These are phyloP conservation scores for Amanita rimosa DNA, from an alignment of 768 basidiomycete species.

Conservation along the genomic window DNA sequence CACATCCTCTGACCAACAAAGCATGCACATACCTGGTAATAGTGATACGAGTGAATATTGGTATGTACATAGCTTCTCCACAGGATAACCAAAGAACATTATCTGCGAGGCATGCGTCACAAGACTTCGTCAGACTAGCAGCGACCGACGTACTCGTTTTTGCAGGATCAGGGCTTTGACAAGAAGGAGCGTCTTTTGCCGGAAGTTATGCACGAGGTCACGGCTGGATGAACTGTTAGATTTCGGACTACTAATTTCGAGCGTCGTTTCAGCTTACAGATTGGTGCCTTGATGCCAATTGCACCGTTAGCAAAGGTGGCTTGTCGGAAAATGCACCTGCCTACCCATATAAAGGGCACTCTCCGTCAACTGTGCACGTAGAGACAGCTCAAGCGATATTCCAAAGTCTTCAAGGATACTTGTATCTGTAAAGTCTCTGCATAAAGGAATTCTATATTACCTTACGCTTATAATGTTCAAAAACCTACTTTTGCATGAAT, in stretches of 20 bases:
- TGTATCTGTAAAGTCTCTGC: slow-evolving; percentile 78
- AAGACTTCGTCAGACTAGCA: too few relatives aligned
- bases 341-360: slow-evolving; percentile 92
- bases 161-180: slow-evolving; percentile 92
- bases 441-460: neutral
- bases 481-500: slow-evolving; percentile 69
- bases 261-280: slow-evolving; percentile 33
- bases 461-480: neutral
- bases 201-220: slow-evolving; percentile 87
- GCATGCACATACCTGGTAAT: slow-evolving; percentile 55
- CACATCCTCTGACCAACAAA: neutral
- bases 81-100: slow-evolving; percentile 94
- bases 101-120: slow-evolving; percentile 38
- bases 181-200: slow-evolving; percentile 86
- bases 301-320: neutral
- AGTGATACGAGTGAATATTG: slow-evolving; percentile 96
- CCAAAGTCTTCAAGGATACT: slow-evolving; percentile 87
- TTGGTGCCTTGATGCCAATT: slow-evolving; percentile 44
- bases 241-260: slow-evolving; percentile 3
- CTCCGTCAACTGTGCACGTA: slow-evolving; percentile 79
- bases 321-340: slow-evolving; percentile 13
- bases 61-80: slow-evolving; percentile 91
- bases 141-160: slow-evolving; percentile 58
- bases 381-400: slow-evolving; percentile 58
- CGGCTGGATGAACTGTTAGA: slow-evolving; percentile 36